phyloP scores from a whole-genome alignment of 495 filamentous ascomycete species.

The Penicillium silybi region DNA sequence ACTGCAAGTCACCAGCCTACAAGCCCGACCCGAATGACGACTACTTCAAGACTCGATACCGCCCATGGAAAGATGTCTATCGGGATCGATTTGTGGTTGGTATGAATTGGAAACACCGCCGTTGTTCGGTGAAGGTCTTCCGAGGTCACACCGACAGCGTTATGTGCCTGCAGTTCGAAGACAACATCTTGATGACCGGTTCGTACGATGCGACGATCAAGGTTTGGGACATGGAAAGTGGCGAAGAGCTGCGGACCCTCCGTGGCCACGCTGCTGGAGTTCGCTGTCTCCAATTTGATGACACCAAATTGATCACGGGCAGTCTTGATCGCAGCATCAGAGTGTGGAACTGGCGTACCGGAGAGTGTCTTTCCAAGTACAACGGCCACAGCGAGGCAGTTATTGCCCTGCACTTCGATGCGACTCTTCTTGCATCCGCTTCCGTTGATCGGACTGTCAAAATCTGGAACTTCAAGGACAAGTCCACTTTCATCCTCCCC shows the following conservation, averaged over 20 bases:
- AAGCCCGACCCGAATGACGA: slow-evolving; percentile 30
- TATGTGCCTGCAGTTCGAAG: slow-evolving; percentile 94
- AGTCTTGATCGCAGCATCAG: slow-evolving; percentile 76
- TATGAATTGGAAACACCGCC: slow-evolving; percentile 93
- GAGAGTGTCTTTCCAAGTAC: slow-evolving; percentile 78
- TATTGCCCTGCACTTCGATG: slow-evolving; percentile 81
- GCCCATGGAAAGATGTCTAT: slow-evolving; percentile 93
- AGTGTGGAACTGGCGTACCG: slow-evolving; percentile 96
- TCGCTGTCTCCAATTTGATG: slow-evolving; percentile 87
- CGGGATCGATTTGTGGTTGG: slow-evolving; percentile 85
- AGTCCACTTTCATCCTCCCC: slow-evolving; percentile 69
- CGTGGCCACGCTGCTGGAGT: slow-evolving; percentile 77
- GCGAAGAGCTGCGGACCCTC: slow-evolving; percentile 78
- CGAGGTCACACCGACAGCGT: slow-evolving; percentile 90
- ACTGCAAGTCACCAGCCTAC: slow-evolving; percentile 30
- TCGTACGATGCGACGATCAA: slow-evolving; percentile 95
- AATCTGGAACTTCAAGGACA: slow-evolving; percentile 88
- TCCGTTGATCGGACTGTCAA: slow-evolving; percentile 87
- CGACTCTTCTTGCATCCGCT: slow-evolving; percentile 76
- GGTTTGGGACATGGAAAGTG: slow-evolving; percentile 91
- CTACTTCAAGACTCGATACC: slow-evolving; percentile 48
- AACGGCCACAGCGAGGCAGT: slow-evolving; percentile 75
- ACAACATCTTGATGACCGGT: slow-evolving; percentile 86
- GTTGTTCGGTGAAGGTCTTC: slow-evolving; percentile 76
- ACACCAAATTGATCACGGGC: slow-evolving; percentile 82